Base-by-base conservation (phyloP, 495 filamentous ascomycete genomes). In the Sordaria brevicollis region DNA sequence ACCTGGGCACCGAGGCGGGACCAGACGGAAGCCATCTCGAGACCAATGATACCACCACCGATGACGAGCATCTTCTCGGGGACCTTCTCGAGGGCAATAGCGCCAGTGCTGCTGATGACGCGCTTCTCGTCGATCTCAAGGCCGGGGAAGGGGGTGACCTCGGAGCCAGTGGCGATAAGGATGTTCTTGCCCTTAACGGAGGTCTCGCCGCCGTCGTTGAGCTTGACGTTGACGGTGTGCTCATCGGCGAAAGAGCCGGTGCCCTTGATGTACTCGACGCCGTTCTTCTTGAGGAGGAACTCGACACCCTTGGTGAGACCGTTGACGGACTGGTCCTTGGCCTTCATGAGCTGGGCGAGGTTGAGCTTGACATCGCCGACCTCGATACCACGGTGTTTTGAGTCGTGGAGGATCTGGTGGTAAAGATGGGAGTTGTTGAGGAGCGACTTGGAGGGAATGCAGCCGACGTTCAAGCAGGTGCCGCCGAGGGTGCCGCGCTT, bases 341-440 rank as follows among this genome's bases (percentile, higher is more conserved):
- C 94, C 84, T 96, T 94, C 93, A 99, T 96, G 90, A 99, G 92
- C 79, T 95, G 90, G 75, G 83, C 81, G 35, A 99, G 85, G 86
- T 99, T 97, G 79, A 99, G 91, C 81, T 95, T 95, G 76, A 98
- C 94, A 83, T 96, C 92, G 75, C 91, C 92, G 74, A 99, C 95
- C 71, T 84, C 82, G 81, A 99, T 99, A 79, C 95, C 95, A 79
- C 95, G 93, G 81, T 91, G 90, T 85, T 98, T 97, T 67, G 91
- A 93, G 84, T 99, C 95, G 85, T 99, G 95, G 54, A 94, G 89
- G 76, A 97, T 91, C 83, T 93, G 91, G 86, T 99, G 95, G 88
- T 98, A 98, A 67, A 99, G 89, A 81, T 97, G 92, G 73, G 96
- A 97, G 86, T 98, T 99, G 89, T 99, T 98, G 79, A 99, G 92